Conservation (phyloP, 208 protist genomes). For the Porcisia hertigi region DNA sequence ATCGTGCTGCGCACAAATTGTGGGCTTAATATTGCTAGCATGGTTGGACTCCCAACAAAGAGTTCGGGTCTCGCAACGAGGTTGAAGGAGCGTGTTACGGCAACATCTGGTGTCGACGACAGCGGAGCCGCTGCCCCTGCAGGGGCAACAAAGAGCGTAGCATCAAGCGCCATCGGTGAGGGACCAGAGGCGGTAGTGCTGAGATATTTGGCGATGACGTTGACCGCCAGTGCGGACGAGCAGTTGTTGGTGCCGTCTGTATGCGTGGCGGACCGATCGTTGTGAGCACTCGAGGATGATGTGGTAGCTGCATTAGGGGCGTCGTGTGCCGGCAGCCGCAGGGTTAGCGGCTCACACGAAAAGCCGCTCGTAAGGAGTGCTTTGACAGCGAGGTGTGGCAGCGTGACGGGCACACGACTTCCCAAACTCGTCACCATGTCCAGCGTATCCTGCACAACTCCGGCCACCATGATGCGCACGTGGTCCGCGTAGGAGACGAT, state of each 20-base stretch:
- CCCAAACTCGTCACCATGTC: constrained; percentile 27
- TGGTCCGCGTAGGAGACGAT: constrained; percentile 58
- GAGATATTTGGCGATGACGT: constrained; percentile 1
- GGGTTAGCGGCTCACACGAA: constrained; percentile 44
- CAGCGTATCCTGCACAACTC: constrained; percentile 56
- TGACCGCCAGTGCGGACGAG: not conserved
- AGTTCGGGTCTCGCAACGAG: constrained; percentile 26
- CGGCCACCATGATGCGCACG: constrained; percentile 50
- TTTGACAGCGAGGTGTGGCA: constrained; percentile 39
- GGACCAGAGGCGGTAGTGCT: constrained; percentile 3
- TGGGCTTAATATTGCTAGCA: constrained; percentile 61
- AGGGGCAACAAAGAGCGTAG: not conserved
- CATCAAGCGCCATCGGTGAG: not conserved
- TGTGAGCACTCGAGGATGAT: not conserved
- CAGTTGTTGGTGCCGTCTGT: not conserved
- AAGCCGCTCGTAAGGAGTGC: constrained; percentile 55
- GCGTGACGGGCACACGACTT: not conserved
- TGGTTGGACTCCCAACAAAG: constrained; percentile 51
- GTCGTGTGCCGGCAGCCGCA: constrained; percentile 12
- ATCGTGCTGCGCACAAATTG: constrained; percentile 52
- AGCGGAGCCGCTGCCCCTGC: constrained; percentile 3
- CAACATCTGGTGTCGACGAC: constrained; percentile 4
- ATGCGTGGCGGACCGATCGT: not conserved
- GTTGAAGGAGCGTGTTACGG: not conserved
- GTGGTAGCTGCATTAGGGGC: not conserved